Conservation (phyloP, 1,284 basidiomycete genomes). For the Afroboletus lepidellus region DNA sequence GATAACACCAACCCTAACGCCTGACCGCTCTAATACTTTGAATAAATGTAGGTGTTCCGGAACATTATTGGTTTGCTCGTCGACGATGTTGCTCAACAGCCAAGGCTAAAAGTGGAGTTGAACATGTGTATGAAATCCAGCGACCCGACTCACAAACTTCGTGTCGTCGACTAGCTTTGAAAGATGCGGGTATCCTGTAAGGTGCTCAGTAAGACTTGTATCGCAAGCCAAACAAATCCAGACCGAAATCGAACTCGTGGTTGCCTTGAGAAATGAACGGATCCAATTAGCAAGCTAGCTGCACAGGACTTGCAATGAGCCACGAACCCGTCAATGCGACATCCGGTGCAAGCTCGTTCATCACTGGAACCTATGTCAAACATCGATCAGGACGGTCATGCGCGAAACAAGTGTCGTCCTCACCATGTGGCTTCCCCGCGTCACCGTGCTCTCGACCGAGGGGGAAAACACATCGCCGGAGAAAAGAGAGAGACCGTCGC, state of each 20-base stretch:
- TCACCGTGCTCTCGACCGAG: slow-evolving; percentile 84
- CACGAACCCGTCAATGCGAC: slow-evolving; percentile 60
- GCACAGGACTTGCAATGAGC: not conserved
- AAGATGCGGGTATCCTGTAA: slow-evolving; percentile 75
- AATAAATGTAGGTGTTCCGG: slow-evolving; percentile 52
- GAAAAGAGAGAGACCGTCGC: slow-evolving; percentile 81
- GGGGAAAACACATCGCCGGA: slow-evolving; percentile 89
- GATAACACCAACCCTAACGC: slow-evolving; percentile 62
- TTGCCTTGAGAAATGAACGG: slow-evolving; percentile 45
- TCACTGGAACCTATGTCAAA: slow-evolving; percentile 64
- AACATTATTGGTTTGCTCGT: slow-evolving; percentile 46
- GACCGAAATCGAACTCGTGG: slow-evolving; percentile 61
- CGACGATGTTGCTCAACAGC: slow-evolving; percentile 61
- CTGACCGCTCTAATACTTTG: slow-evolving; percentile 54
- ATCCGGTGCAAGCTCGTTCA: slow-evolving; percentile 73
- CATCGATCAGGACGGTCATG: not conserved
- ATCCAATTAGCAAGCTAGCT: slow-evolving; percentile 3
- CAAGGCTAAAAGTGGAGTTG: slow-evolving; percentile 41
- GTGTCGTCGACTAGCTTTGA: slow-evolving; percentile 66
- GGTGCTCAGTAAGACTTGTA: slow-evolving; percentile 6
- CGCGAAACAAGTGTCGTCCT: slow-evolving; percentile 24
- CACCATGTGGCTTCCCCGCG: slow-evolving; percentile 91
- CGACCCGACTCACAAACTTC: slow-evolving; percentile 49
- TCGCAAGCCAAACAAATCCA: not conserved
- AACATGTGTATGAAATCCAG: slow-evolving; percentile 2